These are phyloP conservation scores for Marasmius sp. DNA, from an alignment of 1,284 basidiomycete genomes.

Conservation along the genomic window DNA sequence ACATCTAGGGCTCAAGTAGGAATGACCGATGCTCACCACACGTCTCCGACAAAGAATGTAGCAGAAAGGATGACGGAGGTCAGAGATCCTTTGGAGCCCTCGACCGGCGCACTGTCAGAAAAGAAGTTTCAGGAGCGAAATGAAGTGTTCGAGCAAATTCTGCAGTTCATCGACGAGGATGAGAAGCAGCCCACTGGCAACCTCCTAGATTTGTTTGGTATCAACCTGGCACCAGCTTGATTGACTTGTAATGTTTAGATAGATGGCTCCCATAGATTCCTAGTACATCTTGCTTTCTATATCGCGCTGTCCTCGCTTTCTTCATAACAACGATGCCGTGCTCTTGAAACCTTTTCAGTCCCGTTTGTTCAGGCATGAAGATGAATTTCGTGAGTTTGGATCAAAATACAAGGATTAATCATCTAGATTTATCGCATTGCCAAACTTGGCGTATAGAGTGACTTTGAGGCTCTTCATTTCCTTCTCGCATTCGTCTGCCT, in stretches of 20 bases:
- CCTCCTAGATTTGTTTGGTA: conserved; percentile 52
- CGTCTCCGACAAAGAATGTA: neutral
- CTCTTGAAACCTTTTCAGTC: neutral
- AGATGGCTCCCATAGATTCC: neutral
- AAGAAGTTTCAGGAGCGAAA: conserved; percentile 58
- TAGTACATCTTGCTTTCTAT: neutral
- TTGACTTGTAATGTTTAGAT: neutral
- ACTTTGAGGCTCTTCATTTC: conserved; percentile 93
- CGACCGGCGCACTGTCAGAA: conserved; percentile 29
- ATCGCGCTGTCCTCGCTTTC: neutral
- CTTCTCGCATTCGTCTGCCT: conserved; percentile 72
- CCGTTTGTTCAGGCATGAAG: neutral
- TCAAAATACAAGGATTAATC: conserved; percentile 36
- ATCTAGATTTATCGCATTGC: conserved; percentile 90
- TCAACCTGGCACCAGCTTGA: conserved; percentile 19
- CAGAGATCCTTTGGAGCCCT: conserved; percentile 15
- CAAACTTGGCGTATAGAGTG: conserved; percentile 88
- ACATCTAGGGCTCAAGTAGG: conserved; percentile 18
- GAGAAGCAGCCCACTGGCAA: conserved; percentile 64
- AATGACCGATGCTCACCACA: neutral
- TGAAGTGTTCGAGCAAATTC: conserved; percentile 64
- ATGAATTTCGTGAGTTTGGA: neutral
- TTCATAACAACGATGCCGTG: neutral
- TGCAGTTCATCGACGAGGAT: conserved; percentile 59
- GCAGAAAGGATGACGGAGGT: conserved; percentile 38